Base-by-base conservation (phyloP, 2,329 filamentous ascomycete species). In the Aspergillus proliferans region DNA sequence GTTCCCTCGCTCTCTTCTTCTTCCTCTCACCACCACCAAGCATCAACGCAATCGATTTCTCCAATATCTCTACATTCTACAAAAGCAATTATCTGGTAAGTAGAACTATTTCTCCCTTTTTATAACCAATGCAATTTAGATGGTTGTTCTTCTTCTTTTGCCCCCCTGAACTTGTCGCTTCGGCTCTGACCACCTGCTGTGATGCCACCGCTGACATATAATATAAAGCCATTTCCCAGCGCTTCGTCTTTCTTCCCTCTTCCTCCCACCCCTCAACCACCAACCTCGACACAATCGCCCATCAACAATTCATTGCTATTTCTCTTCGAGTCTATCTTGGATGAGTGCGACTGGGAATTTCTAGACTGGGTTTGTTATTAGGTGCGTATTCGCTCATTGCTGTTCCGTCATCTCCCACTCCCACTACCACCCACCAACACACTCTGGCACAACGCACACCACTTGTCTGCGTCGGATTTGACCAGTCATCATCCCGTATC, bases 141-240 rank as follows among this genome's bases (percentile, higher is more conserved):
- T 30, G 26, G 26, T 30, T 30, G 26, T 12, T 36, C 43, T 18
- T 14, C 43, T 43, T 14, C 43, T 43, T 42, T 33, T 40, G 15
- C 33, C 19, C 47, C 33, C 41, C 22, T 34, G 36, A 22, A 14
- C 28, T 26, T 15, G 39, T 19, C 33, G 47, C 26, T 49, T 12
- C 26, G 38, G 21, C 43, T 50, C 36, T 49, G 46, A 49, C 55
- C 46, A 52, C 55, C 53, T 55, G 46, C 58, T 57, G 55, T 58
- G 58, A 65, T 64, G 58, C 58, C 65, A 68, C 57, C 65, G 65
- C 68, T 71, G 65, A 70, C 65, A 61, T 63, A 40, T 40, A 40
- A 40, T 40, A 19, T 38, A n/a, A 38, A 38, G 55, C 53, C 54
- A 55, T 56, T 54, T 57, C 55, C 51, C 44, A 49, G 50, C 38